Evolutionary conservation across 2,329 filamentous ascomycete species (phyloP).

Genomic region (Zarea fungicola): DNA sequence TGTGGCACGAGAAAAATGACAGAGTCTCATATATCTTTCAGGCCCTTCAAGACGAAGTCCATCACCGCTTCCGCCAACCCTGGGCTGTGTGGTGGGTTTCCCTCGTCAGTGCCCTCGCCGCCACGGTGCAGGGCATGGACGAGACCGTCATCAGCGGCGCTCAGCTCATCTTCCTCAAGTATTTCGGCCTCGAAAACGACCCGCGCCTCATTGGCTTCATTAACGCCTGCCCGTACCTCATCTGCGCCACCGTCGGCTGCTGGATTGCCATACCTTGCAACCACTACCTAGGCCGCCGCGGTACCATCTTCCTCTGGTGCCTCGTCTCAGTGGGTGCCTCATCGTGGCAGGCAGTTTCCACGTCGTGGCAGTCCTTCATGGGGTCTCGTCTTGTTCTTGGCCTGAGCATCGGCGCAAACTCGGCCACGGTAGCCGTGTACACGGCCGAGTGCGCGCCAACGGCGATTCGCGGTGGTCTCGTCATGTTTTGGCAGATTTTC

Average conservation of each 20-base stretch:
- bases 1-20: too few species aligned
- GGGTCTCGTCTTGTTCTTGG: slow-evolving; percentile 30
- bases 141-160: background rate
- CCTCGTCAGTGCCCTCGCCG: background rate
- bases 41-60: too few species aligned
- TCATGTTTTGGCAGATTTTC: slow-evolving; percentile 35
- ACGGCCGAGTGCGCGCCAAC: slow-evolving; percentile 33
- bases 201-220: background rate
- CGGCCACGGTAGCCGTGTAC: slow-evolving; percentile 30
- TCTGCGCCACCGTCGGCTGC: background rate
- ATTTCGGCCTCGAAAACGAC: background rate
- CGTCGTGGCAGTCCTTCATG: slow-evolving; percentile 20
- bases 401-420: slow-evolving; percentile 33
- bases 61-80: too few species aligned
- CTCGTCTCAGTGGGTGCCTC: slow-evolving; percentile 35
- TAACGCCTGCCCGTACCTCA: background rate
- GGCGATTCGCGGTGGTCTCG: slow-evolving; percentile 33
- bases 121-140: background rate
- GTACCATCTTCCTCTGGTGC: slow-evolving; percentile 17
- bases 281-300: background rate
- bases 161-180: background rate
- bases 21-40: too few species aligned
- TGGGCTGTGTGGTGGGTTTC: too few species aligned
- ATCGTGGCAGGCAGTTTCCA: slow-evolving; percentile 23
- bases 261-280: background rate